A percentile compares a stretch with the other conserved stretches of the same genome.
These are phyloP conservation scores for Candida lessepsii DNA, from an alignment of 805 yeast species.

Conservation along the genomic window DNA sequence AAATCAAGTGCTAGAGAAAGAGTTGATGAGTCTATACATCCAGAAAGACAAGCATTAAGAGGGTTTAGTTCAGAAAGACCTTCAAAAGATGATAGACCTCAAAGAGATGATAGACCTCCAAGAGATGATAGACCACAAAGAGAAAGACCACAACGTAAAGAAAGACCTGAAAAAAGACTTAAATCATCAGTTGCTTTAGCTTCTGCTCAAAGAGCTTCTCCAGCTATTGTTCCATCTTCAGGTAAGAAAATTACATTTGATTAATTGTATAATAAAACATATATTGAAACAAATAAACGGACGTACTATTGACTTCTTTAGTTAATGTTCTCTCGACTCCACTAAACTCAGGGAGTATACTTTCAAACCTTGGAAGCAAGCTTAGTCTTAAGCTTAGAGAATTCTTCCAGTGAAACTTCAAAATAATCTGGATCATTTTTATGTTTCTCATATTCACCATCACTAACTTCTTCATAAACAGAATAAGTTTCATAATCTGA, in stretches of 20 bases:
- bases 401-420: slow-evolving; percentile 31
- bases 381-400: slow-evolving; percentile 20
- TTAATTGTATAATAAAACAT: slow-evolving; percentile 21
- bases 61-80: too few species aligned
- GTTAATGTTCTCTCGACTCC: too few species aligned
- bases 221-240: slow-evolving; percentile 83
- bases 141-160: slow-evolving; percentile 12
- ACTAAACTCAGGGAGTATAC: background rate
- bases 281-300: too few species aligned
- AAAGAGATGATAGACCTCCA: slow-evolving; percentile 21
- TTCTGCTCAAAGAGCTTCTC: slow-evolving; percentile 82
- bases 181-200: slow-evolving; percentile 86
- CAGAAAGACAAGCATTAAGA: too few species aligned
- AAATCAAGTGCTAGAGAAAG: slow-evolving; percentile 12
- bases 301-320: too few species aligned
- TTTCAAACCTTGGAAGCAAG: background rate
- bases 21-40: slow-evolving; percentile 2
- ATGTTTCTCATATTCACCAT: slow-evolving; percentile 45
- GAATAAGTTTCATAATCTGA: slow-evolving; percentile 24
- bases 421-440: slow-evolving; percentile 50
- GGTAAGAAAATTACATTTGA: slow-evolving; percentile 84
- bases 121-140: slow-evolving; percentile 17
- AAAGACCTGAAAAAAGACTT: slow-evolving; percentile 44
- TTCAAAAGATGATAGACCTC: background rate
- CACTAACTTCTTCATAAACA: slow-evolving; percentile 49